These are phyloP conservation scores for Talaromyces thailandensis DNA, from an alignment of 495 filamentous ascomycete genomes.

Conservation along the genomic window DNA sequence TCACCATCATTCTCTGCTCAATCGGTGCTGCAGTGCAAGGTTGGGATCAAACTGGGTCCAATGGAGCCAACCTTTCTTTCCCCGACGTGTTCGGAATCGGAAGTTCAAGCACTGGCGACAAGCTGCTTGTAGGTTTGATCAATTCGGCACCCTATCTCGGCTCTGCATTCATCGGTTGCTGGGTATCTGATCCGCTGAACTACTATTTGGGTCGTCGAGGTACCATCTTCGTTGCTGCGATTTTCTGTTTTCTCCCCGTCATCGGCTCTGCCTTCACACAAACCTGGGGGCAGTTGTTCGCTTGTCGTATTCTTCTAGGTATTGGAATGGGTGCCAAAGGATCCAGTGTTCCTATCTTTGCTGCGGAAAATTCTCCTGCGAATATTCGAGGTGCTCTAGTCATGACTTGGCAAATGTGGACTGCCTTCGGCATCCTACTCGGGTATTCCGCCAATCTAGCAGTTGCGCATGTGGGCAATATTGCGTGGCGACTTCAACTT, in stretches of 20 bases:
- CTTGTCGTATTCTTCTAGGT: constrained; percentile 50
- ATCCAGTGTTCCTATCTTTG: constrained; percentile 52
- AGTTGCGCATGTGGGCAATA: constrained; percentile 41
- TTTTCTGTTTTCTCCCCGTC: constrained; percentile 49
- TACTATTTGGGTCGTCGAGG: constrained; percentile 48
- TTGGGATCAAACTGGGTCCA: constrained; percentile 65
- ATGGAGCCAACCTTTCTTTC: constrained; percentile 60
- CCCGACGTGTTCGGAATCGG: constrained; percentile 47
- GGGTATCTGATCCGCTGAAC: constrained; percentile 53
- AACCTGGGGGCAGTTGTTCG: constrained; percentile 50
- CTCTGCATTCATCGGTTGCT: constrained; percentile 39
- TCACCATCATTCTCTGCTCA: constrained; percentile 61
- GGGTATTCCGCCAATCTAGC: constrained; percentile 53
- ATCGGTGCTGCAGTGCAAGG: constrained; percentile 64
- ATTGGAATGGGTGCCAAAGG: constrained; percentile 58
- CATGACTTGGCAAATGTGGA: constrained; percentile 55
- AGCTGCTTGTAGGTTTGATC: constrained; percentile 54
- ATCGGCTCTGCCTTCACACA: constrained; percentile 47
- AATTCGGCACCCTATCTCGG: constrained; percentile 44
- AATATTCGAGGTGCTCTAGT: constrained; percentile 53
- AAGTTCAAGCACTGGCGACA: constrained; percentile 28
- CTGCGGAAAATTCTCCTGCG: constrained; percentile 54
- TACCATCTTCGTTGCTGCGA: constrained; percentile 49
- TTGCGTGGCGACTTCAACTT: constrained; percentile 56
- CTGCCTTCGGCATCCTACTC: constrained; percentile 53